These are phyloP conservation scores for Adansonia grandidieri DNA, from an alignment of 441 rosid species.

Conservation along the genomic window DNA sequence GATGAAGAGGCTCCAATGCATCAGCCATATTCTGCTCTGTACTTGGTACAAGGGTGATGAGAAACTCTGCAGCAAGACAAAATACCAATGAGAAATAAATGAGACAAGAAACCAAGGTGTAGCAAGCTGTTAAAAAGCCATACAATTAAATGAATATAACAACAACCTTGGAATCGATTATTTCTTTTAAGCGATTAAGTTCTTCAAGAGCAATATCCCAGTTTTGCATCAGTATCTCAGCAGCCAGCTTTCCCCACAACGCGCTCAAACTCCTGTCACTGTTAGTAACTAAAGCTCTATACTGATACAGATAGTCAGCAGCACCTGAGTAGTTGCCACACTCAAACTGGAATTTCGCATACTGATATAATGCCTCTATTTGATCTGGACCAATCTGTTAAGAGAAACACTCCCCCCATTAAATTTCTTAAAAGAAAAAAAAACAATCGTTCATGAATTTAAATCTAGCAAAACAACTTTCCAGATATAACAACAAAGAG, in stretches of 20 bases:
- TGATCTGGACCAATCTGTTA: slow-evolving; percentile 92
- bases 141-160: background rate
- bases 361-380: slow-evolving; percentile 95
- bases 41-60: slow-evolving; percentile 86
- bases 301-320: slow-evolving; percentile 93
- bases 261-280: slow-evolving; percentile 86
- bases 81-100: background rate
- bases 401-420: background rate
- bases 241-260: slow-evolving; percentile 96
- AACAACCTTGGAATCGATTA: slow-evolving; percentile 79
- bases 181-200: slow-evolving; percentile 85
- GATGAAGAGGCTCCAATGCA: slow-evolving; percentile 99
- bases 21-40: slow-evolving; percentile 91
- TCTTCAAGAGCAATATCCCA: slow-evolving; percentile 96
- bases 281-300: slow-evolving; percentile 78
- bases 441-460: background rate
- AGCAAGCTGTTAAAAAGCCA: no score
- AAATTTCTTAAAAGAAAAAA: background rate
- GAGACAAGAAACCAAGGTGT: background rate
- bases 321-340: slow-evolving; percentile 99
- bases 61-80: slow-evolving; percentile 58
- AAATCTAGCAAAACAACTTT: background rate
- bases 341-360: slow-evolving; percentile 96
- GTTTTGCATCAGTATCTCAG: slow-evolving; percentile 94
- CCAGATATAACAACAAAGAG: background rate